Percentiles rank a stretch among this genome's conserved stretches.
Evolutionary conservation across 768 basidiomycete species (phyloP).

Genomic region (Agaricus sinodeliciosus): DNA sequence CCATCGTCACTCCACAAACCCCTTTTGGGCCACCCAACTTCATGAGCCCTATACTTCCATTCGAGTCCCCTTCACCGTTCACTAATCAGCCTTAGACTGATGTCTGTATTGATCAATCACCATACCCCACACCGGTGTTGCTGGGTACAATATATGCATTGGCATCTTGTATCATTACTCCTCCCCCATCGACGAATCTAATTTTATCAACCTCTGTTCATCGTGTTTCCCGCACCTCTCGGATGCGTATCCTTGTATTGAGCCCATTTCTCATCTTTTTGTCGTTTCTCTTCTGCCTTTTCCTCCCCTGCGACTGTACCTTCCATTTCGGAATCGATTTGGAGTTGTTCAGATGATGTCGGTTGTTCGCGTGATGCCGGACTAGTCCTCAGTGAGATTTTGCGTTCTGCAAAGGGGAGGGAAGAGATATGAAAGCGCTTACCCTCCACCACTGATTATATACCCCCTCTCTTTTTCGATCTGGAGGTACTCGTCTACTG

Average conservation of each 20-base stretch:
- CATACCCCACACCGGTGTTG: not conserved
- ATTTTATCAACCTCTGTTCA: constrained; percentile 74
- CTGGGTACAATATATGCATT: not conserved
- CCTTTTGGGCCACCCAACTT: constrained; percentile 3
- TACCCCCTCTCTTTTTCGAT: constrained; percentile 81
- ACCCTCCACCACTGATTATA: constrained; percentile 86
- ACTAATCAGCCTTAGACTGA: constrained; percentile 10
- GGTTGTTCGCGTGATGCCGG: constrained; percentile 57
- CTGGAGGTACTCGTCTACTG: constrained; percentile 89
- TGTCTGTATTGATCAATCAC: not conserved
- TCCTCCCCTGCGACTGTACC: constrained; percentile 62
- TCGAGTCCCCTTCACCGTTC: constrained; percentile 7
- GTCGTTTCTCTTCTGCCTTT: constrained; percentile 69
- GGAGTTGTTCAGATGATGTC: constrained; percentile 74
- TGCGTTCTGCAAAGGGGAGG: constrained; percentile 1
- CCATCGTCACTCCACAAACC: constrained; percentile 13
- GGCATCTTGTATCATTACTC: constrained; percentile 16
- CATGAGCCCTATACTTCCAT: not conserved
- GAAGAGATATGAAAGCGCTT: constrained; percentile 20
- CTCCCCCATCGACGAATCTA: not conserved
- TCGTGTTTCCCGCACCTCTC: constrained; percentile 92
- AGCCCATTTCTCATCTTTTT: constrained; percentile 91
- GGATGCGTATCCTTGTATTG: constrained; percentile 80
- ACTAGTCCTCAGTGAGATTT: constrained; percentile 28
- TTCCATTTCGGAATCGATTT: constrained; percentile 78